Percentiles rank a stretch among this genome's conserved stretches.
These are phyloP conservation scores for Lactarius vividus DNA, from an alignment of 768 basidiomycete species.

Conservation along the genomic window DNA sequence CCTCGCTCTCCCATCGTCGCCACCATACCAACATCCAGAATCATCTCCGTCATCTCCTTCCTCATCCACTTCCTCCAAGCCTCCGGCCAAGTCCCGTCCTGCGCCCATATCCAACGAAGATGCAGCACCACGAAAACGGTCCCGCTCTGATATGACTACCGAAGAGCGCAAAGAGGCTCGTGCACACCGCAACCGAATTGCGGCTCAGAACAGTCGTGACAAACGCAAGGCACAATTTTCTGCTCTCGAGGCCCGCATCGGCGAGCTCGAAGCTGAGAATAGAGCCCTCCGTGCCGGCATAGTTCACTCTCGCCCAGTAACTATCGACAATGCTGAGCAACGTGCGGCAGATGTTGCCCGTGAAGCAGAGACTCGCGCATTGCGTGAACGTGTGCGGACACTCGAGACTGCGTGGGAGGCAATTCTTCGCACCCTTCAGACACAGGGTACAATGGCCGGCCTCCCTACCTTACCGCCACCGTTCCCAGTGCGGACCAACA, in stretches of 20 bases:
- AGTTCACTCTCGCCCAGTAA: conserved; percentile 32
- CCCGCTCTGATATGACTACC: conserved; percentile 56
- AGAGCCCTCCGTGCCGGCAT: conserved; percentile 60
- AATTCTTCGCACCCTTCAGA: conserved; percentile 69
- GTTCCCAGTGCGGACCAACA: conserved; percentile 17
- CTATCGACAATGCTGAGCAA: conserved; percentile 34
- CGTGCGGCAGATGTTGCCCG: conserved; percentile 41
- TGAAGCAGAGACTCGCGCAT: conserved; percentile 69
- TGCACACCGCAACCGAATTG: conserved; percentile 89
- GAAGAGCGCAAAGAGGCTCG: conserved; percentile 87
- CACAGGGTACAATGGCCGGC: conserved; percentile 60
- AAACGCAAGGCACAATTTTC: conserved; percentile 86
- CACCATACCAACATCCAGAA: conserved; percentile 4
- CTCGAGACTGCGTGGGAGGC: conserved; percentile 82
- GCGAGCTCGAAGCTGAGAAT: conserved; percentile 84
- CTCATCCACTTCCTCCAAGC: conserved; percentile 11
- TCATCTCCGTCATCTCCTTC: conserved; percentile 21
- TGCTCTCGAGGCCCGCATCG: conserved; percentile 90
- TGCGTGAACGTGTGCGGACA: conserved; percentile 71
- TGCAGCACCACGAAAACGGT: conserved; percentile 66
- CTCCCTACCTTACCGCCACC: conserved; percentile 35
- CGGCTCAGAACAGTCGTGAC: conserved; percentile 91
- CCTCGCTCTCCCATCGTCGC: conserved; percentile 16
- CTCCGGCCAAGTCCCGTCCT: conserved; percentile 27
- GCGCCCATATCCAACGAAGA: conserved; percentile 19